Conservation (phyloP, 1,284 basidiomycete species). For the Apiotrichum laibachii region DNA sequence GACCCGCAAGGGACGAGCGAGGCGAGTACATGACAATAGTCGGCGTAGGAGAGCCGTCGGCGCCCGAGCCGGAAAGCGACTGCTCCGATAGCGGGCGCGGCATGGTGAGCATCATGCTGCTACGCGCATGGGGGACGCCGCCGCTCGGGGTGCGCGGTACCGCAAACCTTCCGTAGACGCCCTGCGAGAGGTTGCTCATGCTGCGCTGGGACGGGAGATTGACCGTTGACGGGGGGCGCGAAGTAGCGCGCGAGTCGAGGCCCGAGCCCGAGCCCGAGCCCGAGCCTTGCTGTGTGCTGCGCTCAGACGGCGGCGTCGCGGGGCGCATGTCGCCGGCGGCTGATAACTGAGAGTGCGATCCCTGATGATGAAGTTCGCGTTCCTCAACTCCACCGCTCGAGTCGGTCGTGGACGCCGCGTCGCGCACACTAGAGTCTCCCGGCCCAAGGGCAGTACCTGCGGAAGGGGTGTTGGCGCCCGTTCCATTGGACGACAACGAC, state of each 20-base stretch:
- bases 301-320: background rate
- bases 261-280: conserved; percentile 1
- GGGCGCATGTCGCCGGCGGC: background rate
- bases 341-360: background rate
- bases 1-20: background rate
- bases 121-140: conserved; percentile 17
- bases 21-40: background rate
- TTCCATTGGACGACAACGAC: conserved; percentile 22
- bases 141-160: conserved; percentile 1
- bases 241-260: conserved; percentile 12
- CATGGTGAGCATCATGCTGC: conserved; percentile 12
- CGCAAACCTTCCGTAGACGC: background rate
- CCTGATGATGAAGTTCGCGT: background rate
- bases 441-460: background rate
- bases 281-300: conserved; percentile 1
- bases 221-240: conserved; percentile 11
- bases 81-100: conserved; percentile 15
- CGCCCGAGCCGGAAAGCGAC: background rate
- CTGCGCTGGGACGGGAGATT: background rate
- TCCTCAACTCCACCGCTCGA: background rate
- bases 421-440: background rate
- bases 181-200: conserved; percentile 4
- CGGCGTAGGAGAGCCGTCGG: background rate
- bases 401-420: background rate
- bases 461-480: conserved; percentile 28